A percentile compares a stretch with the other conserved stretches of the same genome.
Conservation (phyloP, 352 stramenopile species). For the Thalassiosira livingstoniorum region DNA sequence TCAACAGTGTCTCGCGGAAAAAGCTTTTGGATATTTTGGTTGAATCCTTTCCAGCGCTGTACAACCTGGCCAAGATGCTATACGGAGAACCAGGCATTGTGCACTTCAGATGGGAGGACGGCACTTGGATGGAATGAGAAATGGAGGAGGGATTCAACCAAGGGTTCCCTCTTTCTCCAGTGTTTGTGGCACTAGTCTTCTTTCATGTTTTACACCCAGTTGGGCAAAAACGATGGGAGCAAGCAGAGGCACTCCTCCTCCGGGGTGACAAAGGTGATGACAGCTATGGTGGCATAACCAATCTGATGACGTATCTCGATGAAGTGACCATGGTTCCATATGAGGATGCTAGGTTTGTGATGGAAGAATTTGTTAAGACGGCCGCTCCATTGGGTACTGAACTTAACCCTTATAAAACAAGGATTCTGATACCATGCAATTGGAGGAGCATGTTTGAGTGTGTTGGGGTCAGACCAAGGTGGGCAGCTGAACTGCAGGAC, state of each 20-base stretch:
- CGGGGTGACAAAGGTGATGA: background rate
- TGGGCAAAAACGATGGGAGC: background rate
- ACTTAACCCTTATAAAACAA: background rate
- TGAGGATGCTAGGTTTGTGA: background rate
- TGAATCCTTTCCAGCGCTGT: background rate
- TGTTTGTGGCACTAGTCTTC: constrained; percentile 7
- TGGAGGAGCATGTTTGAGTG: too few species aligned
- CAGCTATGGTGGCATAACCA: background rate
- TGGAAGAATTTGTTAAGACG: background rate
- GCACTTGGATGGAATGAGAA: background rate
- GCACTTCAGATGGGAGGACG: constrained; percentile 1
- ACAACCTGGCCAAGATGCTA: background rate
- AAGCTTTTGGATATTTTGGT: background rate
- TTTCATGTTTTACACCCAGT: background rate
- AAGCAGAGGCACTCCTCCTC: background rate
- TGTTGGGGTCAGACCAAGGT: too few species aligned
- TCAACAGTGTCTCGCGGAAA: constrained; percentile 10
- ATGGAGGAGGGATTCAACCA: constrained; percentile 30
- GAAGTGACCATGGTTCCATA: background rate
- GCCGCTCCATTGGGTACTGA: background rate
- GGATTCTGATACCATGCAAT: background rate
- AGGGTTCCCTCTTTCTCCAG: constrained; percentile 18
- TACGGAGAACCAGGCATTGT: background rate
- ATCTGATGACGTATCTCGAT: background rate
- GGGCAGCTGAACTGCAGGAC: too few species aligned